A percentile compares a stretch with the other conserved stretches of the same genome.
Conservation (phyloP, 2,329 filamentous ascomycete species). For the Pseudomassariella vexata region DNA sequence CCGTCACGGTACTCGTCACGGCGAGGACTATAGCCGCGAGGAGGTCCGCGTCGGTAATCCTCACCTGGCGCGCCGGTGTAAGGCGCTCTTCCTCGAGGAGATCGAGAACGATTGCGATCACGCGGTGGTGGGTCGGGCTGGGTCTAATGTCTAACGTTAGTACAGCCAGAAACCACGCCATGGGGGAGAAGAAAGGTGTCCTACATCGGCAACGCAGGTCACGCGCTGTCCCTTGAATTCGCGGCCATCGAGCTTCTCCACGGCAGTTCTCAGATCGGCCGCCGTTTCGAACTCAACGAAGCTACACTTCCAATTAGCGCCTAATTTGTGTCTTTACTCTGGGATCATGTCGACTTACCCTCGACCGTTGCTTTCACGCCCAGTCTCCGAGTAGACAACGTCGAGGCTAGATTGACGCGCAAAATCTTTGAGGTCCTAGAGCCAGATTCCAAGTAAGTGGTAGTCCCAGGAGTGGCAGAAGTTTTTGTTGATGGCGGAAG, state of each 20-base stretch:
- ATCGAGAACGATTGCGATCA: conserved; percentile 74
- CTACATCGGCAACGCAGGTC: conserved; percentile 81
- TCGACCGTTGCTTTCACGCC: conserved; percentile 84
- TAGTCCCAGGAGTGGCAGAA: conserved; percentile 43
- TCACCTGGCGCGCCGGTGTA: conserved; percentile 42
- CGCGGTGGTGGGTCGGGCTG: conserved; percentile 72
- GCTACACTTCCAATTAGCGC: conserved; percentile 36
- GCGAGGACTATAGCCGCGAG: conserved; percentile 79
- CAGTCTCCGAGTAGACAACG: conserved; percentile 96
- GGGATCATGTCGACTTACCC: conserved; percentile 49
- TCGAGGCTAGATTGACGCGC: conserved; percentile 94
- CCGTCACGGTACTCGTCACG: conserved; percentile 60
- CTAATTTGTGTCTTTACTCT: background rate
- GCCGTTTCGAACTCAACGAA: conserved; percentile 98
- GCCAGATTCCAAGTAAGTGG: conserved; percentile 77
- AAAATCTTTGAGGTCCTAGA: conserved; percentile 99
- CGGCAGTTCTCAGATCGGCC: conserved; percentile 80
- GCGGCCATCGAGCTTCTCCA: conserved; percentile 88
- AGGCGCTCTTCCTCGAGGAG: conserved; percentile 59
- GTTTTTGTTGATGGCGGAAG: conserved; percentile 17
- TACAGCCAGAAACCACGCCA: background rate
- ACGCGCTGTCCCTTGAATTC: conserved; percentile 91
- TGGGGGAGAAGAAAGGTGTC: conserved; percentile 22
- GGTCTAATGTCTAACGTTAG: conserved; percentile 43
- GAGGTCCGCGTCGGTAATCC: conserved; percentile 63